phyloP scores from a whole-genome alignment of 129 eudicot species.

The Heracleum sosnowskyi region DNA sequence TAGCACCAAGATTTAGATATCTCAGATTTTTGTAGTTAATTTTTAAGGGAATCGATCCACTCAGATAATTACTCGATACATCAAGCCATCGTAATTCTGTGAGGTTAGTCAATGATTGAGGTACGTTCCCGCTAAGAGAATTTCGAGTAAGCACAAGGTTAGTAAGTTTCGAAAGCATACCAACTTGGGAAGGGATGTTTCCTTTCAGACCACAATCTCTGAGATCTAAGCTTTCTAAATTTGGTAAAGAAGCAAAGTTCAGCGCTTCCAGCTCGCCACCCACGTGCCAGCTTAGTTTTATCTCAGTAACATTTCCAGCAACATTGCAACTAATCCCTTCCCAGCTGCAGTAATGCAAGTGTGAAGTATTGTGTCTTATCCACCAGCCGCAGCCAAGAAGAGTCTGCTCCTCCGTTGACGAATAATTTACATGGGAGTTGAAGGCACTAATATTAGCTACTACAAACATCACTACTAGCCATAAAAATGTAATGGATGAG shows the following conservation, averaged over 20 bases:
- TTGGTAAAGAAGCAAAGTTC: not conserved
- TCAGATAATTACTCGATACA: not conserved
- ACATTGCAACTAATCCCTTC: not conserved
- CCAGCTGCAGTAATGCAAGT: not conserved
- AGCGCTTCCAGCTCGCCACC: not conserved
- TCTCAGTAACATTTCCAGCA: not conserved
- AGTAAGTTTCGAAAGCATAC: not conserved
- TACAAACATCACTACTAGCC: not conserved
- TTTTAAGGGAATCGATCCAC: slow-evolving; percentile 3
- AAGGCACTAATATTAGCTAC: not conserved
- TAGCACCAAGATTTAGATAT: not conserved
- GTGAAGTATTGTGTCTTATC: not conserved
- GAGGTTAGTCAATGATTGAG: not conserved
- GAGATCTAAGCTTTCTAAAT: not conserved
- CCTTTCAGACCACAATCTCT: not conserved
- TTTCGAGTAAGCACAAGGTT: not conserved
- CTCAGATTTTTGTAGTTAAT: not conserved
- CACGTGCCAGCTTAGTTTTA: not conserved
- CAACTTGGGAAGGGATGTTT: slow-evolving; percentile 3
- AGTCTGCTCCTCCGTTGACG: not conserved
- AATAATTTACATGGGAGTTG: not conserved
- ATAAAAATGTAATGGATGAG: not conserved
- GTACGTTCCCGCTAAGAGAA: not conserved
- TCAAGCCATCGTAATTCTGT: not conserved
- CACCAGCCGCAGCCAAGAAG: slow-evolving; percentile 2